Evolutionary conservation across 352 stramenopile genomes (phyloP).

Genomic region (Globisporangium alternatum): DNA sequence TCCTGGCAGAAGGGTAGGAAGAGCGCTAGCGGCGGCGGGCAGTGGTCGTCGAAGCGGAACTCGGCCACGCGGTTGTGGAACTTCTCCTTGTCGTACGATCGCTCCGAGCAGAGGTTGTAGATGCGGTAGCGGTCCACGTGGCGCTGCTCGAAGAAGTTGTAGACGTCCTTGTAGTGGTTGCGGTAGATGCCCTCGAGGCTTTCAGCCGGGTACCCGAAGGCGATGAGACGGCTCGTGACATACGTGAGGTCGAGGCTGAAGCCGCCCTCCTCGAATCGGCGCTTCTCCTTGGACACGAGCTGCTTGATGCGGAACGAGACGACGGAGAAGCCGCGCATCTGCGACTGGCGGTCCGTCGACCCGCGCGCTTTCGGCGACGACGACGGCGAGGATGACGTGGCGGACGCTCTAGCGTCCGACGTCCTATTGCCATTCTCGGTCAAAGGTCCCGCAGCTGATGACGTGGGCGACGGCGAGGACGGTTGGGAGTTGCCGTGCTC

Average conservation of each 20-base stretch:
- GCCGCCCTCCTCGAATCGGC: conserved; percentile 78
- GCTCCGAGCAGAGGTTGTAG: conserved; percentile 91
- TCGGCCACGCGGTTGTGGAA: conserved; percentile 71
- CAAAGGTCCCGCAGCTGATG: neutral
- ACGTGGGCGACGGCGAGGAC: neutral
- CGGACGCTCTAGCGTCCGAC: neutral
- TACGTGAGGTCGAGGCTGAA: conserved; percentile 94
- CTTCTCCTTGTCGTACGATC: conserved; percentile 73
- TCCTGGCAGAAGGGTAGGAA: conserved; percentile 70
- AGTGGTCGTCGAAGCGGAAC: conserved; percentile 89
- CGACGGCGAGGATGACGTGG: neutral
- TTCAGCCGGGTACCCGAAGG: conserved; percentile 86
- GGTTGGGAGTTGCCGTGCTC: neutral
- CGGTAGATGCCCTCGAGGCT: conserved; percentile 88
- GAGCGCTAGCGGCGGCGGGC: conserved; percentile 70
- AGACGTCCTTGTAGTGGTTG: conserved; percentile 89
- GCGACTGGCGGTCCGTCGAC: conserved; percentile 21
- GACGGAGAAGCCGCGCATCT: conserved; percentile 39
- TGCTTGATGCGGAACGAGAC: conserved; percentile 71
- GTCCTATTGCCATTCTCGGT: neutral
- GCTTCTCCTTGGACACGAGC: conserved; percentile 90
- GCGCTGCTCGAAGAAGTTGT: conserved; percentile 86
- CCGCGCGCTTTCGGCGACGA: conserved; percentile 15
- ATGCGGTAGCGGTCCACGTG: conserved; percentile 82
- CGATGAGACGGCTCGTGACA: conserved; percentile 83